phyloP scores from a whole-genome alignment of 352 stramenopile genomes.

The Globisporangium irregulare region DNA sequence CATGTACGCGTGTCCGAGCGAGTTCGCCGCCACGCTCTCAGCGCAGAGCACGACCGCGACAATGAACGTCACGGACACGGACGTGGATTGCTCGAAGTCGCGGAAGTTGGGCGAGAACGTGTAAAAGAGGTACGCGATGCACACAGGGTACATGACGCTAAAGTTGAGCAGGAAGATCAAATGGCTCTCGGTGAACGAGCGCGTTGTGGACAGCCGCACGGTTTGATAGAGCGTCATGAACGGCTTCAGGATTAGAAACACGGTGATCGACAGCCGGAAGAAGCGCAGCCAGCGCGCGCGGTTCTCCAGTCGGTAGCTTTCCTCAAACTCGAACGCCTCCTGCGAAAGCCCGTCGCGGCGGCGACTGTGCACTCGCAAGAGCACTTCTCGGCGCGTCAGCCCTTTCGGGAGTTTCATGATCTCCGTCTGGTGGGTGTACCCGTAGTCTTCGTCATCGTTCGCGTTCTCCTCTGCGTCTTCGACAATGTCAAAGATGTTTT shows the following conservation, averaged over 20 bases:
- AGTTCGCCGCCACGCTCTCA: conserved; percentile 66
- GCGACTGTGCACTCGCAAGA: conserved; percentile 51
- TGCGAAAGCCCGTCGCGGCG: conserved; percentile 30
- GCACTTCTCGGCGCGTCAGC: conserved; percentile 62
- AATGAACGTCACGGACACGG: conserved; percentile 49
- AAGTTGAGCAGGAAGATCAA: conserved; percentile 80
- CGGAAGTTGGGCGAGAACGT: conserved; percentile 65
- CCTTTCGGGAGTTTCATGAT: conserved; percentile 79
- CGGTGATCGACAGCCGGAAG: conserved; percentile 59
- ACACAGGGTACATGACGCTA: conserved; percentile 71
- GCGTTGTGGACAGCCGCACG: conserved; percentile 35
- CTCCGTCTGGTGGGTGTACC: conserved; percentile 33
- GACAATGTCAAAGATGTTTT: conserved; percentile 81
- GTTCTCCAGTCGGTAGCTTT: conserved; percentile 73
- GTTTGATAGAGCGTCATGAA: conserved; percentile 80
- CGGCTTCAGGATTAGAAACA: conserved; percentile 66
- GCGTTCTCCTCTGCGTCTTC: conserved; percentile 53
- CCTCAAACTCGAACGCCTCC: conserved; percentile 66
- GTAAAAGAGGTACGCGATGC: conserved; percentile 54
- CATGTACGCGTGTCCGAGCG: conserved; percentile 74
- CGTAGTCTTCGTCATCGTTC: conserved; percentile 23
- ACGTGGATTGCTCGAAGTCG: conserved; percentile 58
- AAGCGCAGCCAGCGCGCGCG: conserved; percentile 64
- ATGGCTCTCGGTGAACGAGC: conserved; percentile 51
- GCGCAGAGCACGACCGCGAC: conserved; percentile 58